These are phyloP conservation scores for Geotrichum australiense DNA, from an alignment of 1,139 yeast species.

Conservation along the genomic window DNA sequence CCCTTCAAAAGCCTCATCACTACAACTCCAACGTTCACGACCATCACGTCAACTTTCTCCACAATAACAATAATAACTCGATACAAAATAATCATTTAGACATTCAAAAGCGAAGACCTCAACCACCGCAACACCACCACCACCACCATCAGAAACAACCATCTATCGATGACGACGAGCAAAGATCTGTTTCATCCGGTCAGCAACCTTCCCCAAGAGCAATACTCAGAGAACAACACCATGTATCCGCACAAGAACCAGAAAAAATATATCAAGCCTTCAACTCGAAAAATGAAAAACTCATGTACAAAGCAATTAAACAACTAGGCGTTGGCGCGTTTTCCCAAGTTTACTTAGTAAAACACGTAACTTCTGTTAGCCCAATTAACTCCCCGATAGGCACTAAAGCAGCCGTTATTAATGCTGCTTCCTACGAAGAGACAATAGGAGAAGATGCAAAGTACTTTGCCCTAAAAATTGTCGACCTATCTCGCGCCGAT, in stretches of 20 bases:
- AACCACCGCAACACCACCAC: no score
- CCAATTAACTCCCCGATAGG: not conserved
- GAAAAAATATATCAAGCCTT: slow-evolving; percentile 27
- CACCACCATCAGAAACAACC: not conserved
- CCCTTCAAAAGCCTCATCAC: not conserved
- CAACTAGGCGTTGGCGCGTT: slow-evolving; percentile 38
- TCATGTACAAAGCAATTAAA: slow-evolving; percentile 33
- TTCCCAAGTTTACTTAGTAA: slow-evolving; percentile 30
- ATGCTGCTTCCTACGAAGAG: slow-evolving; percentile 32
- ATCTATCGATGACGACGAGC: not conserved
- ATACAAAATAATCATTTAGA: not conserved
- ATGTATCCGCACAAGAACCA: slow-evolving; percentile 1
- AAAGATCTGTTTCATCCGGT: not conserved
- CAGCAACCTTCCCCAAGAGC: slow-evolving; percentile 2
- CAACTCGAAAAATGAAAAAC: slow-evolving; percentile 23
- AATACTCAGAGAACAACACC: not conserved
- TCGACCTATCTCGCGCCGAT: slow-evolving; percentile 24
- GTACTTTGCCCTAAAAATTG: slow-evolving; percentile 35
- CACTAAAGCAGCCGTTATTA: slow-evolving; percentile 36
- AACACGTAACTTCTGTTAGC: not conserved
- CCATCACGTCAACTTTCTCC: not conserved
- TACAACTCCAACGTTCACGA: not conserved
- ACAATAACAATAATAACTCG: not conserved
- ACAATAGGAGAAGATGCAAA: slow-evolving; percentile 26
- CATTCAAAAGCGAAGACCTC: slow-evolving; percentile 1